Evolutionary conservation across 208 protist species (phyloP).

Genomic region (Leptomonas pyrrhocoris): DNA sequence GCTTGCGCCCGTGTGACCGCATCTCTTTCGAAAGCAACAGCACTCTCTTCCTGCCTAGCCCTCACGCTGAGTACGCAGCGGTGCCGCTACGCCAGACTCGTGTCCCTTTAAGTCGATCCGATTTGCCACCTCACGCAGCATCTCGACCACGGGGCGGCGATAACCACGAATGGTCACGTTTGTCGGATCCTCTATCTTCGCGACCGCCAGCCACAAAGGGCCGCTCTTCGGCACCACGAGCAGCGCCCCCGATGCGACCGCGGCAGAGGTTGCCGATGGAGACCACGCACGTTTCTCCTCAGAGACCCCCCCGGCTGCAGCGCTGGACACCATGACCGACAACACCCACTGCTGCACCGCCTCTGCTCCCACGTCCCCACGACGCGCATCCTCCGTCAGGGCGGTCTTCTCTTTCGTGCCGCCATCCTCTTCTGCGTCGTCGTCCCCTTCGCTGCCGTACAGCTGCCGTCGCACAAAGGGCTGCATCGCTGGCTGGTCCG

Average conservation of each 20-base stretch:
- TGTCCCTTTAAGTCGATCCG: slow-evolving; percentile 39
- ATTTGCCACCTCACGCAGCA: slow-evolving; percentile 65
- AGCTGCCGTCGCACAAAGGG: slow-evolving; percentile 22
- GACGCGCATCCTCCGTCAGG: not conserved
- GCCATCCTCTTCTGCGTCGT: not conserved
- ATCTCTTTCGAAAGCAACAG: not conserved
- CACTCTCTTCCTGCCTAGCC: not conserved
- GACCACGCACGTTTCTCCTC: not conserved
- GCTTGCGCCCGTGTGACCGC: no score
- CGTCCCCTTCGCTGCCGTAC: not conserved
- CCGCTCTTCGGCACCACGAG: slow-evolving; percentile 43
- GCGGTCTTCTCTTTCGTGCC: not conserved
- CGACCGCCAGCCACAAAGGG: slow-evolving; percentile 65
- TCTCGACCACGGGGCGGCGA: slow-evolving; percentile 51
- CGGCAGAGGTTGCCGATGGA: not conserved
- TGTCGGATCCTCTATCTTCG: slow-evolving; percentile 54
- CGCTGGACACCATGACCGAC: slow-evolving; percentile 12
- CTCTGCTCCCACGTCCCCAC: not conserved
- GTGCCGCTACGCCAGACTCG: not conserved
- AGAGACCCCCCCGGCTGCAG: not conserved
- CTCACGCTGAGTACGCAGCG: not conserved
- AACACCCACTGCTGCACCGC: slow-evolving; percentile 29
- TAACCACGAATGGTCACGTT: slow-evolving; percentile 78
- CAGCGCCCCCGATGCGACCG: not conserved
- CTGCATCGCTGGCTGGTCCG: slow-evolving; percentile 28